Percentiles rank a stretch among this genome's conserved stretches.
Evolutionary conservation across 208 protist genomes (phyloP).

Genomic region (Wallacemonas rigidus): DNA sequence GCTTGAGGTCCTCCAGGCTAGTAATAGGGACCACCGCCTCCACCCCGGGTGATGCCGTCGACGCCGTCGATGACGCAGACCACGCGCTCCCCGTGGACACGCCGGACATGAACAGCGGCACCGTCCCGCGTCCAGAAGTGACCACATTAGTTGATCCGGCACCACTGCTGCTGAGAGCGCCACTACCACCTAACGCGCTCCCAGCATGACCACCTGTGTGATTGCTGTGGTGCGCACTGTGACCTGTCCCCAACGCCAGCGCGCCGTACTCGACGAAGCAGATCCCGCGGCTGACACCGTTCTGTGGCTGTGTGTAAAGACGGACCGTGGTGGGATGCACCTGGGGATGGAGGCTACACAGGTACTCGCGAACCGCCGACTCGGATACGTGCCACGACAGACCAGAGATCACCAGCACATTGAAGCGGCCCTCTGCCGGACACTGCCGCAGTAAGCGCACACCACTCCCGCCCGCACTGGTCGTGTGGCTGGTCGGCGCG

Average conservation of each 20-base stretch:
- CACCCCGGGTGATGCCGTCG: constrained; percentile 12
- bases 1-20: constrained; percentile 40
- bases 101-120: constrained; percentile 15
- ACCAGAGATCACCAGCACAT: constrained; percentile 70
- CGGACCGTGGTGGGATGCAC: constrained; percentile 54
- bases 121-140: background rate
- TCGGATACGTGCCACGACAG: constrained; percentile 82
- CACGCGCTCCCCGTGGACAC: background rate
- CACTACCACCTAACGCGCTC: background rate
- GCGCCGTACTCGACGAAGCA: constrained; percentile 80
- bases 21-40: constrained; percentile 16
- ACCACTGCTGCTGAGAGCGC: background rate
- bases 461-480: constrained; percentile 11
- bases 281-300: constrained; percentile 74
- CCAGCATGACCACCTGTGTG: background rate
- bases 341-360: constrained; percentile 44
- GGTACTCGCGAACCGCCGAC: constrained; percentile 47
- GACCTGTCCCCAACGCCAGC: background rate
- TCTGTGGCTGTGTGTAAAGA: constrained; percentile 76
- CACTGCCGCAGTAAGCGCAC: constrained; percentile 29
- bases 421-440: constrained; percentile 29
- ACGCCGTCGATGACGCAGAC: constrained; percentile 2
- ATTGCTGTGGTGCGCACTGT: background rate
- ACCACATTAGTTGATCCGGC: background rate
- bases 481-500: background rate